These are phyloP conservation scores for Tricharina praecox DNA, from an alignment of 495 filamentous ascomycete genomes.

Conservation along the genomic window DNA sequence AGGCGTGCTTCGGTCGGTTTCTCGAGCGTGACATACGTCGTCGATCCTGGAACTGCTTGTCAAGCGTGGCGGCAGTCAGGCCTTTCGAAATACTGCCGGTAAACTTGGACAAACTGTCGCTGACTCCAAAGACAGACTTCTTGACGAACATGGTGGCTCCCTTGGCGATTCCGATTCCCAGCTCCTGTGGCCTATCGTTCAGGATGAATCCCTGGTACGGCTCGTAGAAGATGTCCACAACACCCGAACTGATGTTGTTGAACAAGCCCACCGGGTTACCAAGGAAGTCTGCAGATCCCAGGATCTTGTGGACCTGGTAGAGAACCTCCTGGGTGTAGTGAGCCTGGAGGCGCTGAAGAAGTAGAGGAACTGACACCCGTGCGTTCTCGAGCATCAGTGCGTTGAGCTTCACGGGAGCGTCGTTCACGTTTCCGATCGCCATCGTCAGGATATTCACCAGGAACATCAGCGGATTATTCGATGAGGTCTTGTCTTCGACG, in stretches of 20 bases:
- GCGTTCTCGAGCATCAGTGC: conserved; percentile 91
- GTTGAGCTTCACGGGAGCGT: conserved; percentile 83
- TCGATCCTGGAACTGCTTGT: conserved; percentile 96
- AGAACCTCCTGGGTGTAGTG: conserved; percentile 93
- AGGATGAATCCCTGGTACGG: conserved; percentile 95
- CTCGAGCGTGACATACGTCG: conserved; percentile 82
- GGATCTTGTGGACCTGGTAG: conserved; percentile 88
- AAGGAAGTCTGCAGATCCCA: conserved; percentile 95
- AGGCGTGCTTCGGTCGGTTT: conserved; percentile 87
- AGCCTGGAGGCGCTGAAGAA: conserved; percentile 67
- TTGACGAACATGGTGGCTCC: conserved; percentile 94
- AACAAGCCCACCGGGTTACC: conserved; percentile 95
- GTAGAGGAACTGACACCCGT: conserved; percentile 66
- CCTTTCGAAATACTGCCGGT: conserved; percentile 94
- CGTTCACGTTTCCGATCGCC: conserved; percentile 97
- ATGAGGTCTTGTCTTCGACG: conserved; percentile 78
- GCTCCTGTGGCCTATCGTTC: conserved; percentile 84
- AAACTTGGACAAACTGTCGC: conserved; percentile 87
- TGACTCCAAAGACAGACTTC: conserved; percentile 94
- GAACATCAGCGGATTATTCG: conserved; percentile 89
- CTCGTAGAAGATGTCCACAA: conserved; percentile 96
- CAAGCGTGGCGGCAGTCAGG: conserved; percentile 80
- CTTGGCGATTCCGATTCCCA: conserved; percentile 87
- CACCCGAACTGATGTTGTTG: conserved; percentile 93
- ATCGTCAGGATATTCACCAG: conserved; percentile 96